phyloP scores from a whole-genome alignment of 2,329 filamentous ascomycete genomes.

The Monosporascus sp. region DNA sequence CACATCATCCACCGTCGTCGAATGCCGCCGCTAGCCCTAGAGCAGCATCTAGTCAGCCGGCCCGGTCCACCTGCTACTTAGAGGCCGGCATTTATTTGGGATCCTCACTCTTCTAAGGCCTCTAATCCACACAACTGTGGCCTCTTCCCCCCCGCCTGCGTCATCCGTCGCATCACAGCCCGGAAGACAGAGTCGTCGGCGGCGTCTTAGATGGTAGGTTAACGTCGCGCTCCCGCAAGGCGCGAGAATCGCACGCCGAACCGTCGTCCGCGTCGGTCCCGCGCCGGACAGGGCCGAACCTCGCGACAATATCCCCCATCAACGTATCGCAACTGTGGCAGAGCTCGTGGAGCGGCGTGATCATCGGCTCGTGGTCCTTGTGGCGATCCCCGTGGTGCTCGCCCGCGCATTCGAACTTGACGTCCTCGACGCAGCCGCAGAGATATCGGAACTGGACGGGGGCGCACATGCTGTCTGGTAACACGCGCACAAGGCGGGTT shows the following conservation, averaged over 20 bases:
- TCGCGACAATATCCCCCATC: background rate
- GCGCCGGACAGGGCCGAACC: background rate
- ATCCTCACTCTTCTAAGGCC: background rate
- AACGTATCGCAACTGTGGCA: constrained; percentile 16
- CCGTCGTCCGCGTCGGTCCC: background rate
- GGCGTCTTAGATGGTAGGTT: constrained; percentile 4
- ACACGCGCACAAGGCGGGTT: too few species aligned
- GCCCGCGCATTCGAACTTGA: constrained; percentile 14
- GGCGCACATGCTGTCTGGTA: constrained; percentile 14
- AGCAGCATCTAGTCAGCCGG: too few species aligned
- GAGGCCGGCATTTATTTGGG: too few species aligned
- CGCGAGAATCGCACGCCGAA: background rate
- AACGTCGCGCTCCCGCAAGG: constrained; percentile 3
- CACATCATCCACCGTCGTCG: too few species aligned
- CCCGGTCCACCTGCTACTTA: too few species aligned
- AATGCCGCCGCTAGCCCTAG: too few species aligned
- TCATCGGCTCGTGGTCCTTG: background rate
- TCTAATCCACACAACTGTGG: background rate
- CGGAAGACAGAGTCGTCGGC: background rate
- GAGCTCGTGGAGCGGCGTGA: constrained; percentile 11
- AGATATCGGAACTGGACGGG: constrained; percentile 18
- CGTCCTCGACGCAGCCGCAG: constrained; percentile 18
- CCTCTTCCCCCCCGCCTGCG: too few species aligned
- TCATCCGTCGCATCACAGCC: background rate
- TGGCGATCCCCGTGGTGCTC: background rate